Base-by-base conservation (phyloP, 257 asterid species). In the Solanum pinnatisectum region DNA sequence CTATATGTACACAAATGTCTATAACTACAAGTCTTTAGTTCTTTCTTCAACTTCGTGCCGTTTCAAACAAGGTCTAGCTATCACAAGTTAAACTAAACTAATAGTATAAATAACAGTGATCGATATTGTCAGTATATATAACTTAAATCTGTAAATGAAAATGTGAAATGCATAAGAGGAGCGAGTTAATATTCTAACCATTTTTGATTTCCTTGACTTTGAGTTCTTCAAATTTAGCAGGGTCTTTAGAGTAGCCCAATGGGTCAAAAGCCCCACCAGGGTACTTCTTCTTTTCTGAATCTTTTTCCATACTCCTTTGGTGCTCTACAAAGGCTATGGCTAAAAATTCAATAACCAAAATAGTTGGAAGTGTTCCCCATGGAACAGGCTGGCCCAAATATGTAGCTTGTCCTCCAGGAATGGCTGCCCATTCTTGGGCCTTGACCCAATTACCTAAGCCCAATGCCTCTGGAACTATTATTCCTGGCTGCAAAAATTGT, bases 191-290 rank as follows among this genome's bases (percentile, higher is more conserved):
- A 30, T 71, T 15, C 78, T 87, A 88, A 95, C 99, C 99, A 87
- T 97, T 97, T 89, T 96, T 97, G 87, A 97, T 92, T 90, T 97
- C 99, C 95, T 95, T 95, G 91, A 97, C 96, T 90, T 97, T 95
- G 90, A 73, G 87, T 63, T 97, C 99, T 22, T 90, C 86, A 83
- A 97, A 91, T 88, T 94, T 93, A 2, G 86, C 73, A 1, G 98
- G 99, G 94, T 97, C 98, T 90, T 96, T 97, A 79, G 99, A 96
- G 94, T 90, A 95, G 39, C 99, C 98, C 90, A 96, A 85, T 9
- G 98, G 99, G 93, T 96, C 99, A 86, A 96, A 95, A 33, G 99
- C 98, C 11, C 99, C 99, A 49, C 99, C 99, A 37, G 99, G 99
- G 88, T 97, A 97, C 93, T 96, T 97, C 94, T 94, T 97, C 91